Evolutionary conservation across 441 rosid species (phyloP), one percentile per base, ranked within the genome.

Genomic region (Kokia cookei): DNA sequence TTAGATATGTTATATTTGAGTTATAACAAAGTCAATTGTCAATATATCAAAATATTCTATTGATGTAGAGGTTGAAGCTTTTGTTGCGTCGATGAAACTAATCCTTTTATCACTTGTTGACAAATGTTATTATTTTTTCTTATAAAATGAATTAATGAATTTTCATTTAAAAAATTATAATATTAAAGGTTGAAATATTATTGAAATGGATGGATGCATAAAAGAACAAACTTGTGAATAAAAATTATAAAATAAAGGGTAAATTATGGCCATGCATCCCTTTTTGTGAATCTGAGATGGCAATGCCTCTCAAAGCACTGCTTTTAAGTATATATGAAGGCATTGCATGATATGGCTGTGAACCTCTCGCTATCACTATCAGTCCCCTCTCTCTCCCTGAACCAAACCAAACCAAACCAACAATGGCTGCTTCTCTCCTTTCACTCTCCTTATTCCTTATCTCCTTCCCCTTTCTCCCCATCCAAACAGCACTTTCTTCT

Each of bases 401-500:
- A 48, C 8, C 42, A 15, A 14, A 37, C 1, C 42, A 15, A 14
- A 37, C 1, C 40, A 37, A 6, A 29, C 15, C 26, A 24, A 53
- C 50, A 65, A 83, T 80, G 83, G 80, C 69, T 45, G 3, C 68
- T 55, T n/a, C 63, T 35, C 63, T 50, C 65, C 60, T 79, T 35
- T 48, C 35, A 22, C 60, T 77, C 83, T 7, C 57, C 63, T 14
- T 77, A 42, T 29, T 78, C 71, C 61, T 57, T 61, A 35, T 65
- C 9, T 68, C 75, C 2, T 24, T 60, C 4, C 58, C 72, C 14
- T n/a, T 14, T 54, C 37, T 69, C 64, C 59, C 71, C 1, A n/a
- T 29, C 69, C 80, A 72, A 47, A 80, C 86, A 14, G 4, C 9
- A 2, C 55, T 71, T 17, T 81, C 89, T 43, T 86, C 90, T 62